Base-by-base conservation (phyloP, 2,329 filamentous ascomycete genomes). In the Claviceps sp. region DNA sequence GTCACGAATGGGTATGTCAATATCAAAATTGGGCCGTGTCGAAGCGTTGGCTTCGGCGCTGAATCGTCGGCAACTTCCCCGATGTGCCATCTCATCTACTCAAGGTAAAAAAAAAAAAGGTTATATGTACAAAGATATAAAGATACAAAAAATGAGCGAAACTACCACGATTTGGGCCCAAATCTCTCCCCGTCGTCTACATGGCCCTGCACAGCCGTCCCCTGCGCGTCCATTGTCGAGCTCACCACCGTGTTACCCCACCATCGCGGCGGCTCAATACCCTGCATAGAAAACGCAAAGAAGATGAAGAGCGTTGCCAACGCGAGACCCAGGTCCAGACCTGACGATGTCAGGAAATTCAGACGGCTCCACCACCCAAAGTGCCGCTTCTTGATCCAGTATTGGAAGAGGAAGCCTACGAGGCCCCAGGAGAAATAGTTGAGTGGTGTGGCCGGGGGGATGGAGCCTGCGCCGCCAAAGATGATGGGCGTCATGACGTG, bases 351-450 rank as follows among this genome's bases (percentile, higher is more conserved):
- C 54, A 88, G 67, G 59, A 85, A 88, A 68, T 87, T 88, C 61
- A 86, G 78, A 26, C 82, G 74, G 65, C 77, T 79, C 85, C 85
- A 88, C 85, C 85, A 88, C 29, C 69, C 75, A 55, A 79, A 80
- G 63, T 79, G 74, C 14, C 74, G 72, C 60, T 77, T 77, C 64
- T 81, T 80, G 61, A 88, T 77, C 60, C 71, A 74, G 63, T 79
- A 80, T 64, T 88, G 84, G 71, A 88, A 88, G 36, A 85, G 55
- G 58, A 79, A 80, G 34, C 85, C 85, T 3, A 88, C 80, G 52
- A 84, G 68, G 17, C 80, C 82, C 84, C 85, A 88, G n/a, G 77
- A 75, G 37, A 85, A 76, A 62, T 86, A 88, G 66, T 85, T 87
- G 53, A 88, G 75, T 0, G 84, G 83, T 0, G 83, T 85, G 3